Evolutionary conservation across 2,329 filamentous ascomycete genomes (phyloP).

Genomic region (Pyrenophora graminea): DNA sequence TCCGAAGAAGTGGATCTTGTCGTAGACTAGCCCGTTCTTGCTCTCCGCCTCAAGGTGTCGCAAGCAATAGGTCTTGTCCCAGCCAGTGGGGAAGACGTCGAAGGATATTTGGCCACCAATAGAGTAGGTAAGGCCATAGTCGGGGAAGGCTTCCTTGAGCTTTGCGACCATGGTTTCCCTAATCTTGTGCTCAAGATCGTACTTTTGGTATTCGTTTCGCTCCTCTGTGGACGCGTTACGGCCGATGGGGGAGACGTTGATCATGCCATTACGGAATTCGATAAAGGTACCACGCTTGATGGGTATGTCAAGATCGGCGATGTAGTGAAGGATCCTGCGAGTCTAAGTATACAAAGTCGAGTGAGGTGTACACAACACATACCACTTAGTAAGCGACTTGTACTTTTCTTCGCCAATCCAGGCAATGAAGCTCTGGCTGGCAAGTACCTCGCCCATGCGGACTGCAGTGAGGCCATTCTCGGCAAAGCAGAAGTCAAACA

Average conservation of each 20-base stretch:
- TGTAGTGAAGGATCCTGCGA: constrained; percentile 69
- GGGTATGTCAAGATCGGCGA: constrained; percentile 82
- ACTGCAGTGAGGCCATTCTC: constrained; percentile 95
- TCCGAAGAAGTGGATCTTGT: constrained; percentile 94
- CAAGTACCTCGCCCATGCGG: constrained; percentile 76
- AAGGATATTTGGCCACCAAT: constrained; percentile 98
- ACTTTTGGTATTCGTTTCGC: constrained; percentile 79
- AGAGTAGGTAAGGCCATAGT: constrained; percentile 87
- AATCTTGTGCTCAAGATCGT: constrained; percentile 77
- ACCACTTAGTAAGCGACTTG: constrained; percentile 73
- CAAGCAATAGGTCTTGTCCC: constrained; percentile 99
- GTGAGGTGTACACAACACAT: constrained; percentile 9
- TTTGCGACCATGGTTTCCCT: constrained; percentile 75
- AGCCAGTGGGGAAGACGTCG: constrained; percentile 93
- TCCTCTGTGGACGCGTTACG: constrained; percentile 83
- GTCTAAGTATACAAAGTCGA: neutral
- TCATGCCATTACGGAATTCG: constrained; percentile 90
- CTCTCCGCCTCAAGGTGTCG: constrained; percentile 83
- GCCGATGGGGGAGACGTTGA: constrained; percentile 82
- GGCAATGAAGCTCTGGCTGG: constrained; percentile 83
- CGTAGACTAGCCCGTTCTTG: constrained; percentile 71
- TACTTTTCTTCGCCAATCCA: constrained; percentile 88
- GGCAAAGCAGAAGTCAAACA: constrained; percentile 97
- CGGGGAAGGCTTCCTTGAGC: constrained; percentile 78
- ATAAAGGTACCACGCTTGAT: constrained; percentile 83